A percentile compares a stretch with the other conserved stretches of the same genome.
Conservation (phyloP, 148 eudicot species). For the Persicaria maculosa region DNA sequence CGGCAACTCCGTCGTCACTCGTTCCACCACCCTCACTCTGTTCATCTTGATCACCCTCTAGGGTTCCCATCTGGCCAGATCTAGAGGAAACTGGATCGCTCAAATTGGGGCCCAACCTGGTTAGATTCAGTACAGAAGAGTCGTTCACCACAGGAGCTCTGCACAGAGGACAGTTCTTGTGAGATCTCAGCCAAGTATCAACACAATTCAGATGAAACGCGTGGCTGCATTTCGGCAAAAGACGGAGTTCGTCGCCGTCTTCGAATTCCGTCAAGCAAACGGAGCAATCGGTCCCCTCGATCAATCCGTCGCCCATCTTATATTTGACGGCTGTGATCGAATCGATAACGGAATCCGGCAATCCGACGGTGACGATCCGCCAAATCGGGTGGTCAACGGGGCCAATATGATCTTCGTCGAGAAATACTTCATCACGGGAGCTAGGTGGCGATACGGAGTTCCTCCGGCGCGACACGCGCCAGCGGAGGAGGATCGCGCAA, state of each 20-base stretch:
- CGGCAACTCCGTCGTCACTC: slow-evolving; percentile 11
- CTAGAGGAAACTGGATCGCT: slow-evolving; percentile 4
- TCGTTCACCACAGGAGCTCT: slow-evolving; percentile 44
- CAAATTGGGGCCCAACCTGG: slow-evolving; percentile 2
- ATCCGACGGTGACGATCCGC: slow-evolving; percentile 48
- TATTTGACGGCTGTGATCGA: slow-evolving; percentile 45
- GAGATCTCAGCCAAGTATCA: slow-evolving; percentile 62
- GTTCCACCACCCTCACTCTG: slow-evolving; percentile 15
- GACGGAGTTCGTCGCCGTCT: slow-evolving; percentile 50
- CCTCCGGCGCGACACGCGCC: slow-evolving; percentile 22
- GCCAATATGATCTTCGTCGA: slow-evolving; percentile 15
- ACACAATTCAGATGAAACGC: slow-evolving; percentile 54
- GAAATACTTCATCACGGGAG: neutral
- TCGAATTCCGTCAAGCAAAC: slow-evolving; percentile 55
- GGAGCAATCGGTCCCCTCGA: slow-evolving; percentile 41
- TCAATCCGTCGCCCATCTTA: slow-evolving; percentile 28
- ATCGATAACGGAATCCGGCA: slow-evolving; percentile 42
- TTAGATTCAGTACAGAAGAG: neutral
- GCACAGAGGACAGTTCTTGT: slow-evolving; percentile 58
- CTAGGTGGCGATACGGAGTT: neutral
- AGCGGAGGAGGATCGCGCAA: slow-evolving; percentile 21
- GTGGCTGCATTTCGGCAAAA: slow-evolving; percentile 66
- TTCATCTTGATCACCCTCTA: neutral
- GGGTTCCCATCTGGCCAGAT: neutral
- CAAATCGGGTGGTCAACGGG: slow-evolving; percentile 40